These are phyloP conservation scores for Symmetrospora coprosmae DNA, from an alignment of 768 basidiomycete species.

Conservation along the genomic window DNA sequence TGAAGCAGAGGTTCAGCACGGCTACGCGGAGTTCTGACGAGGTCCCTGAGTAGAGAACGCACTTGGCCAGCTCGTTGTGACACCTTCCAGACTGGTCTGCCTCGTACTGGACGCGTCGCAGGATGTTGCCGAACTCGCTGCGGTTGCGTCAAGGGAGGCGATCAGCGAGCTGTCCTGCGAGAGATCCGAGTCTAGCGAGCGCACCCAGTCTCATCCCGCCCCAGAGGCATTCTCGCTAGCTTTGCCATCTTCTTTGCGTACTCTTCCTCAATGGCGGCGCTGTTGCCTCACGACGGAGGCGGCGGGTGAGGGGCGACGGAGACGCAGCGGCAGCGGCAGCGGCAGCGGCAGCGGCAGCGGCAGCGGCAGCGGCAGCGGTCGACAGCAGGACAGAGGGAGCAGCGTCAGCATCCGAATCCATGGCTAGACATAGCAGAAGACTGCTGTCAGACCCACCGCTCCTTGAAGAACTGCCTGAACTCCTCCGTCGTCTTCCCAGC, in stretches of 20 bases:
- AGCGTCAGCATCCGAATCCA: neutral
- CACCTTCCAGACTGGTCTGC: slow-evolving; percentile 65
- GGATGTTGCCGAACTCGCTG: slow-evolving; percentile 65
- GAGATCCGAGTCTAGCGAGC: slow-evolving; percentile 38
- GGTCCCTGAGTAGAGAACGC: slow-evolving; percentile 45
- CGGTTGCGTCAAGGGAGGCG: slow-evolving; percentile 5
- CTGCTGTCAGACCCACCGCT: slow-evolving; percentile 55
- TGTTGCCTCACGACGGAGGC: no score
- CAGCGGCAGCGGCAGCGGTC: no score
- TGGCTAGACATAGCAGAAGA: neutral
- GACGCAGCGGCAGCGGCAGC: no score
- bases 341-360: no score
- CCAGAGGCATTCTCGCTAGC: slow-evolving; percentile 59
- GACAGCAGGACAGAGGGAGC: neutral
- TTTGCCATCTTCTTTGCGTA: slow-evolving; percentile 74
- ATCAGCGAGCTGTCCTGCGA: slow-evolving; percentile 17
- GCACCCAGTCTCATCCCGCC: slow-evolving; percentile 89
- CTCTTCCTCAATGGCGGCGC: slow-evolving; percentile 83
- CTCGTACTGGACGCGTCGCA: slow-evolving; percentile 67
- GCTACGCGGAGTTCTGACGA: slow-evolving; percentile 34
- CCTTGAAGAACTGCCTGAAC: slow-evolving; percentile 74
- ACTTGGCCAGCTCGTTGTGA: slow-evolving; percentile 59
- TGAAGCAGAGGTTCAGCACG: neutral
- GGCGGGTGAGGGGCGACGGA: no score
- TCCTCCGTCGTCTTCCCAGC: slow-evolving; percentile 69